Evolutionary conservation across 768 basidiomycete genomes (phyloP).

Genomic region (Kwoniella pini): DNA sequence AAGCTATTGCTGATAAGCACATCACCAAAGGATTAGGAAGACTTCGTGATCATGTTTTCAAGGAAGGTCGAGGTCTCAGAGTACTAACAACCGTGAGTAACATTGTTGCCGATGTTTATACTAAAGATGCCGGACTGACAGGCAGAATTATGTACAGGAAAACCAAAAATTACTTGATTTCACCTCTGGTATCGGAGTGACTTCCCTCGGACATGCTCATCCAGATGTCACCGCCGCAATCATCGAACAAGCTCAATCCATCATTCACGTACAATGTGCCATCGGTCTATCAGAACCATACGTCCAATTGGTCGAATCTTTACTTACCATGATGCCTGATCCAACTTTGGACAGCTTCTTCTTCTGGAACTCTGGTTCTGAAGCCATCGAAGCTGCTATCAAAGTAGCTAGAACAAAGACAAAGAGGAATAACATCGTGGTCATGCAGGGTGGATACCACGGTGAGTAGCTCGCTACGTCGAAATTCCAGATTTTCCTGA

Average conservation of each 20-base stretch:
- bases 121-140: neutral
- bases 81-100: conserved; percentile 56
- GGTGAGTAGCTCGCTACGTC: conserved; percentile 55
- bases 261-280: conserved; percentile 60
- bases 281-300: conserved; percentile 85
- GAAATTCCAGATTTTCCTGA: neutral
- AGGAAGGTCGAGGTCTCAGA: conserved; percentile 63
- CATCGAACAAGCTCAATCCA: conserved; percentile 45
- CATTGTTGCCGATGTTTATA: neutral
- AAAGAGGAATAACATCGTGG: conserved; percentile 79
- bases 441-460: conserved; percentile 90
- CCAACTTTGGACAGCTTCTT: conserved; percentile 90
- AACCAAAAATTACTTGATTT: conserved; percentile 78
- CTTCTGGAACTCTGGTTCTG: conserved; percentile 94
- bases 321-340: conserved; percentile 86
- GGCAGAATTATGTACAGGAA: conserved; percentile 21
- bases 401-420: conserved; percentile 84
- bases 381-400: conserved; percentile 85
- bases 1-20: conserved; percentile 47
- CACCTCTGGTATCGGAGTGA: conserved; percentile 77
- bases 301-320: conserved; percentile 76
- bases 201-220: conserved; percentile 66
- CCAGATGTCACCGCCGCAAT: conserved; percentile 48
- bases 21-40: conserved; percentile 53
- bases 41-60: conserved; percentile 53